Evolutionary conservation across 176 grass and related monocot species (phyloP).

Genomic region (Thalia dealbata): DNA sequence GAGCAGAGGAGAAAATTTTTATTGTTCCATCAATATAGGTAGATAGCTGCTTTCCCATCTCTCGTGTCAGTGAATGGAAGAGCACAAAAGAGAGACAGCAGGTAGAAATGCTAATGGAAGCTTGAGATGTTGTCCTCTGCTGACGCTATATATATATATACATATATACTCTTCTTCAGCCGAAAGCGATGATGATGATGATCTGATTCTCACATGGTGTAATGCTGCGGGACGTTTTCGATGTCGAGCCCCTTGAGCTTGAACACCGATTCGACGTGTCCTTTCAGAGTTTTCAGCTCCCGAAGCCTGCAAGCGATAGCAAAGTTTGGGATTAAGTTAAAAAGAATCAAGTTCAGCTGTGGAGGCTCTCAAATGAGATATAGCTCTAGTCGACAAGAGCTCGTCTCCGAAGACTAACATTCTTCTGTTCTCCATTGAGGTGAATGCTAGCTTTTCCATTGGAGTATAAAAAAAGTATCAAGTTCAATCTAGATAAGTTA

Average conservation of each 20-base stretch:
- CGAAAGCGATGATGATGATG: neutral
- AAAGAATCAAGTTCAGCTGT: no score
- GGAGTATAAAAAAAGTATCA: no score
- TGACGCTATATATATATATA: neutral
- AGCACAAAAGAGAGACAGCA: no score
- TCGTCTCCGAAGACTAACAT: no score
- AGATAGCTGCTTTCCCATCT: neutral
- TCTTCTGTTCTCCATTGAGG: no score
- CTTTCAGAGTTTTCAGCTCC: constrained; percentile 64
- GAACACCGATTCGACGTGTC: constrained; percentile 49
- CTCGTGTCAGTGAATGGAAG: neutral
- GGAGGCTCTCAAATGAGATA: no score
- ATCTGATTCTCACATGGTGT: constrained; percentile 41
- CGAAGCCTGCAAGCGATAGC: constrained; percentile 39
- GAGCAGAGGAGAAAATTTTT: neutral
- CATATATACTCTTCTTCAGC: neutral
- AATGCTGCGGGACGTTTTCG: constrained; percentile 55
- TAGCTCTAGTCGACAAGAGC: no score
- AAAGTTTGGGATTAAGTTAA: neutral
- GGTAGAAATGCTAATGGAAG: neutral
- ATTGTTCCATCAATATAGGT: neutral
- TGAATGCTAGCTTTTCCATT: no score
- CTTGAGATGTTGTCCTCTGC: no score
- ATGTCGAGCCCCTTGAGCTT: constrained; percentile 83
- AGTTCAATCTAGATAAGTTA: neutral